Evolutionary conservation across 2,329 filamentous ascomycete genomes (phyloP), one percentile per base, ranked within the genome.

Genomic region (Ceratocystis diversiconidia): DNA sequence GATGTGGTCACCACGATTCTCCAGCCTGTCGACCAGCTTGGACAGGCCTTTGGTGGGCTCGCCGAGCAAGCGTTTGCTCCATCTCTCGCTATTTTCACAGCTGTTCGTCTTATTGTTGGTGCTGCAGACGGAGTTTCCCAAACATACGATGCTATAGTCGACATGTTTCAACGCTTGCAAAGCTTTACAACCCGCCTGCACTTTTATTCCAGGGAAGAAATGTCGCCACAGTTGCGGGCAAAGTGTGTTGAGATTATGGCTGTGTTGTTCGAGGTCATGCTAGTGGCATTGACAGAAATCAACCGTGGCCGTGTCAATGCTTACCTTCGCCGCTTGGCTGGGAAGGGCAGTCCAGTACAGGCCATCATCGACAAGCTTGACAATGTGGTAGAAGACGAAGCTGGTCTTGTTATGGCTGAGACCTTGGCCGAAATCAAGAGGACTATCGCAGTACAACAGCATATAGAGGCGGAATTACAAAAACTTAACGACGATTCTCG

Each of bases 81-180:
- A 0, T 73, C 75, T 2, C 72, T 76, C 60, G 71, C 72, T 32
- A 75, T 79, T 62, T 80, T 78, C 67, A 72, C 74, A 6, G 78
- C 78, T 6, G 76, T 77, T 1, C 70, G 74, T 15, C 76, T 78
- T 64, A 71, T 80, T 7, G 72, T 80, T 19, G 73, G 73, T 43
- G 77, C 78, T 7, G 79, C 78, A 1, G 74, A 75, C 22, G 75
- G 78, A 62, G 78, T 79, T 17, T 78, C 76, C 0, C 70, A 74
- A 0, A 73, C 73, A 6, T 80, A 80, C 61, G 76, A 80, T 69
- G 73, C 74, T 5, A 79, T 80, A 5, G 69, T 76, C 1, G 76
- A 77, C 60, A 69, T 80, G 28, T 77, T 80, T 69, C 73, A 73
- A 10, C 73, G 74, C 41, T 69, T 79, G 10, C 73, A 76, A 73